Evolutionary conservation across 2,329 filamentous ascomycete genomes (phyloP), one percentile per base, ranked within the genome.

Genomic region (Alternaria sp.): DNA sequence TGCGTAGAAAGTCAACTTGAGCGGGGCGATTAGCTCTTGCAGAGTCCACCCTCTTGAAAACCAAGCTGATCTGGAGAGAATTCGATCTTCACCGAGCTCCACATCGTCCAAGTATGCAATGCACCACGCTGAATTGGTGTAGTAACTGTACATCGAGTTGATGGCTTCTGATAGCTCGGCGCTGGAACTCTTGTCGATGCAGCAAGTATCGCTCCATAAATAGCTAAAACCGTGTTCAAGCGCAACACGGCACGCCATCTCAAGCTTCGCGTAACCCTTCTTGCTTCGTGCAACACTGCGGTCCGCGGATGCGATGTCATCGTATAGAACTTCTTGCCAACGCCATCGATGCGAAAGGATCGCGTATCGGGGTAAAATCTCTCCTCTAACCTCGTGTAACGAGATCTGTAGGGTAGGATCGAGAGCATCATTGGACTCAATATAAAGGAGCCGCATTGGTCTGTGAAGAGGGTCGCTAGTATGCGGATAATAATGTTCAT

Each of bases 271-370:
- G 30, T 32, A 56, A 13, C 40, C 54, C 3, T 23, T 46, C 8
- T 46, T 56, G 12, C 23, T 28, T 4, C n/a, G 5, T 46, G 17
- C n/a, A 17, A 30, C 2, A 13, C 28, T 43, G 11, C 12, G 32
- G 12, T 45, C 17, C 6, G 43, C 7, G 2, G 40, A 4, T 47
- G 1, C 4, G 9, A 56, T 47, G 36, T 62, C 59, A 8, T 23
- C 46, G 47, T 57, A 66, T 4, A 57, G 19, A 17, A 66, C 56
- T 32, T 66, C 60, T 19, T 66, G 58, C 2, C 19, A 43, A 7
- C 25, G 30, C 43, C 61, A 68, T 21, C 54, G 59, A 17, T 69
- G 61, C 5, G 65, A 68, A 12, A 69, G 62, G 21, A 68, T 63
- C 11, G 51, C 60, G 44, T 63, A 32, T 28, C 10, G 26, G 26